Evolutionary conservation across 2,329 filamentous ascomycete species (phyloP), one percentile per base, ranked within the genome.

Genomic region (Microdochium bolleyi): DNA sequence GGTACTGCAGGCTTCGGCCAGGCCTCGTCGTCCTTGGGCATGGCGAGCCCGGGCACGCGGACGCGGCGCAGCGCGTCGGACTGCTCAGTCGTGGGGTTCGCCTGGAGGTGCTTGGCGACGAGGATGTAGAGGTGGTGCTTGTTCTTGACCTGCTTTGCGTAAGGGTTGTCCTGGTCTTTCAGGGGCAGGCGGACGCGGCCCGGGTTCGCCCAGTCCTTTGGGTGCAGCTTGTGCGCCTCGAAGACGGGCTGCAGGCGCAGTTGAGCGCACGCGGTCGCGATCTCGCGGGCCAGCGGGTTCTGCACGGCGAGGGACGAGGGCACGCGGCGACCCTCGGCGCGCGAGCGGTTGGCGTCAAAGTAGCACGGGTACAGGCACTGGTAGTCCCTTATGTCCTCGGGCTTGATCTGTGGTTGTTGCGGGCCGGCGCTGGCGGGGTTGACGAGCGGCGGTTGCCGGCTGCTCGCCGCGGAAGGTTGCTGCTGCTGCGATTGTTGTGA

Each of bases 191-290:
- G 84, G 57, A 97, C 89, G 54, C 94, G 80, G 3, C 94, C 94
- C 13, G 94, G 94, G 73, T 99, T 99, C 53, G 87, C 86, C 94
- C 94, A 99, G 75, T 99, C 94, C 73, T 94, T 92, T 7, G 94
- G 94, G 70, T 99, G 94, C 55, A 84, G 80, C 76, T 96, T 96
- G 65, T 88, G 87, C 1, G 92, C 89, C 73, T 99, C 94, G 67
- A 96, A 87, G 8, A 94, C 84, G 46, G 87, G 85, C 56, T 82
- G 79, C 34, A 90, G 74, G 27, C 85, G 81, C 55, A 96, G 78
- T 48, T 78, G 72, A 44, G 85, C 84, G 69, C 88, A 88, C n/a
- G 92, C 92, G 66, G 89, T 86, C 48, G 91, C 87, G 65, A 99
- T 92, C 64, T 94, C 89, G 63, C 88, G 82, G 8, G 94, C 94